These are phyloP conservation scores for Forsythia viridissima DNA, from an alignment of 257 asterid species.

Conservation along the genomic window DNA sequence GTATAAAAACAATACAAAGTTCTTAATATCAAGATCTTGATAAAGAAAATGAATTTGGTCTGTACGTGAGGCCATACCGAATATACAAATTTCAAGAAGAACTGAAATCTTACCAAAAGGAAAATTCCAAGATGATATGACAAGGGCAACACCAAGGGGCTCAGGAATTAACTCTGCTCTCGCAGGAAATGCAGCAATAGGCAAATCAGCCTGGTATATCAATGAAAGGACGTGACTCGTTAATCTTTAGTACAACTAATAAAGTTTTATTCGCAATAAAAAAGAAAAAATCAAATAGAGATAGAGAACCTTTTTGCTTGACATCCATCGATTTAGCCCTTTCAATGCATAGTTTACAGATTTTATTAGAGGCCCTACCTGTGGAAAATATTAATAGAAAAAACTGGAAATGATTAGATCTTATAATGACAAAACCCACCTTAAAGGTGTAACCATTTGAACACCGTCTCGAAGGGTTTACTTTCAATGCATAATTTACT, in stretches of 20 bases:
- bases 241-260: no score
- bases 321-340: constrained; percentile 68
- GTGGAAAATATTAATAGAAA: constrained; percentile 7
- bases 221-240: neutral
- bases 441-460: no score
- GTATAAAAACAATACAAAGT: neutral
- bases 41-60: no score
- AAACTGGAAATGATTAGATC: neutral
- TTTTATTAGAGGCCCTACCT: constrained; percentile 72
- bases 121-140: constrained; percentile 81
- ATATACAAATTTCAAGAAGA: no score
- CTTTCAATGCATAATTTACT: no score
- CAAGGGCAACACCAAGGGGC: constrained; percentile 83
- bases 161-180: constrained; percentile 69
- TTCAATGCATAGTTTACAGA: constrained; percentile 51
- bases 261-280: no score
- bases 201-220: constrained; percentile 58
- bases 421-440: no score
- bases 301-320: constrained; percentile 46
- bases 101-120: constrained; percentile 58
- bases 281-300: no score
- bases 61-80: no score
- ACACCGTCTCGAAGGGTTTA: neutral
- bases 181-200: constrained; percentile 75
- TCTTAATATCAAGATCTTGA: neutral